These are phyloP conservation scores for Cladophialophora bantiana DNA, from an alignment of 2,329 filamentous ascomycete genomes.

Conservation along the genomic window DNA sequence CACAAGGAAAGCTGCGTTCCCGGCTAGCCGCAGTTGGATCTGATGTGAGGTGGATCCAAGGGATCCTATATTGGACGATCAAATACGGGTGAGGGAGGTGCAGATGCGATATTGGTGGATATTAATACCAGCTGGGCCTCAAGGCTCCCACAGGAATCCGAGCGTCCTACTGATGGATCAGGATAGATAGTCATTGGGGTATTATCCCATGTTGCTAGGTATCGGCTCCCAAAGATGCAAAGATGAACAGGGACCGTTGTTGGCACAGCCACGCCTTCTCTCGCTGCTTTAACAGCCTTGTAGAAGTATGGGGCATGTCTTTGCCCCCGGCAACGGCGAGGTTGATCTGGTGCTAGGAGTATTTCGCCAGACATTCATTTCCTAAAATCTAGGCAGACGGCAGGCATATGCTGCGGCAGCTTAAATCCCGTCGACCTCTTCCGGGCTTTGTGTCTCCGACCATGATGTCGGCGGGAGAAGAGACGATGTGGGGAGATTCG, in stretches of 20 bases:
- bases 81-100: background rate
- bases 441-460: background rate
- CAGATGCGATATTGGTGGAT: background rate
- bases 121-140: background rate
- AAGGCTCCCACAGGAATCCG: background rate
- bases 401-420: background rate
- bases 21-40: background rate
- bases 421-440: background rate
- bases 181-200: background rate
- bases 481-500: background rate
- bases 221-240: no score
- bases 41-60: background rate
- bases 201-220: no score
- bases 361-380: background rate
- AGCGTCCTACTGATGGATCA: background rate
- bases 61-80: background rate
- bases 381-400: background rate
- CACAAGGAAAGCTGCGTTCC: background rate
- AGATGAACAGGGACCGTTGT: no score
- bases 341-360: no score
- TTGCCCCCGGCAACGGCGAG: no score
- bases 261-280: no score
- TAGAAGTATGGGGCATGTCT: no score
- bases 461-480: background rate
- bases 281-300: no score